Evolutionary conservation across 345 rosid species (phyloP).

Genomic region (Pistacia vera): DNA sequence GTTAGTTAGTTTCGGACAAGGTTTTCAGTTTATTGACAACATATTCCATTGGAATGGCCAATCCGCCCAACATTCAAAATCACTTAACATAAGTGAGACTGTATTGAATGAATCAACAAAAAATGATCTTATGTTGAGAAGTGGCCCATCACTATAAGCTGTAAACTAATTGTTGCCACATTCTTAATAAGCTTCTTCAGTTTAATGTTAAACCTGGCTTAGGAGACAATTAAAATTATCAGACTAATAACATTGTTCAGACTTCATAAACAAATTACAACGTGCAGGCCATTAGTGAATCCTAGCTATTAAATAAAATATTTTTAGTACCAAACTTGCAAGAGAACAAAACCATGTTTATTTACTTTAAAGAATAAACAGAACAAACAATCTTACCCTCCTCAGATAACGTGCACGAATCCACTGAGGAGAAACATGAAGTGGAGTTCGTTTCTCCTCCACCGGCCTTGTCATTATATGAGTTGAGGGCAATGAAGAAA

Average conservation of each 20-base stretch:
- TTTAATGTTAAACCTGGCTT: background rate
- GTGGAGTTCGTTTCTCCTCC: slow-evolving; percentile 77
- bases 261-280: background rate
- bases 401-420: slow-evolving; percentile 85
- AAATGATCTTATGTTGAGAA: background rate
- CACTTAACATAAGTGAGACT: background rate
- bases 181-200: slow-evolving; percentile 1
- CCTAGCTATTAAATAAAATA: background rate
- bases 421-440: slow-evolving; percentile 85
- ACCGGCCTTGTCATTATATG: slow-evolving; percentile 87
- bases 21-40: background rate
- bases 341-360: background rate
- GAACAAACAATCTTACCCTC: slow-evolving; percentile 50
- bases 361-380: background rate
- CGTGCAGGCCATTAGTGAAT: background rate
- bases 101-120: slow-evolving; percentile 1
- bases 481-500: slow-evolving; percentile 78
- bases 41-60: background rate
- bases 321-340: background rate
- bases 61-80: background rate
- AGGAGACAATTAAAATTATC: background rate
- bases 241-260: background rate
- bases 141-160: background rate
- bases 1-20: background rate
- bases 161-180: background rate